Base-by-base conservation (phyloP, 202 grass and related monocot genomes). In the Cymbopogon flexuosus region DNA sequence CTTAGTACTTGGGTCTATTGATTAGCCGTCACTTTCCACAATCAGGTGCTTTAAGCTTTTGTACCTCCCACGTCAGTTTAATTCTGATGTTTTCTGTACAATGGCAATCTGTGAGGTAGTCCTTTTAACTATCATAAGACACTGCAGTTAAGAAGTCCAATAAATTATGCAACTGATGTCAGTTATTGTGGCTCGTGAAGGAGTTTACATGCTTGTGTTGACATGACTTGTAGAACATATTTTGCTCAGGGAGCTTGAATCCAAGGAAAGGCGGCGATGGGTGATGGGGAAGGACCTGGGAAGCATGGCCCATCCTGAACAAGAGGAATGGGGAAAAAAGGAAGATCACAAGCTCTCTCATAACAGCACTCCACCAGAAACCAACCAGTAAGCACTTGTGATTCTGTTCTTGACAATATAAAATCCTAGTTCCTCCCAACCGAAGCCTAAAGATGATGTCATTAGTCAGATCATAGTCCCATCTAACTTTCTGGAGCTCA, bases 101-200 rank as follows among this genome's bases (percentile, higher is more conserved):
- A 70, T 42, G 40, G 5, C 16, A 70, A 72, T 78, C 47, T 81
- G 21, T 0, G 6, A 37, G 5, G 61, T 59, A 66, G 45, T 46
- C 33, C 8, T 68, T 77, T 51, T 22, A 62, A 57, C 33, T 60
- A 10, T 22, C 10, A 14, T 24, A 21, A 68, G 77, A 0, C 69
- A 34, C 66, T 73, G 30, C 45, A 36, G 8, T 65, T 77, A 64
- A 37, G 9, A 58, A 39, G 36, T 59, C 35, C 19, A 62, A 67
- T 73, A 74, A 47, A 47, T 29, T 46, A 58, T 85, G 57, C 39
- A 77, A 27, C 72, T 61, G 3, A 73, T 72, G 45, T 75, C 54
- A 37, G n/a, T 56, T 47, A 51, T 70, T 2, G 65, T 78, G 77
- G 11, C 65, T n/a, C 31, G 35, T 41, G 51, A 70, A 70, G 42